Base-by-base conservation (phyloP, 352 stramenopile species). In the Phytophthora pisi region DNA sequence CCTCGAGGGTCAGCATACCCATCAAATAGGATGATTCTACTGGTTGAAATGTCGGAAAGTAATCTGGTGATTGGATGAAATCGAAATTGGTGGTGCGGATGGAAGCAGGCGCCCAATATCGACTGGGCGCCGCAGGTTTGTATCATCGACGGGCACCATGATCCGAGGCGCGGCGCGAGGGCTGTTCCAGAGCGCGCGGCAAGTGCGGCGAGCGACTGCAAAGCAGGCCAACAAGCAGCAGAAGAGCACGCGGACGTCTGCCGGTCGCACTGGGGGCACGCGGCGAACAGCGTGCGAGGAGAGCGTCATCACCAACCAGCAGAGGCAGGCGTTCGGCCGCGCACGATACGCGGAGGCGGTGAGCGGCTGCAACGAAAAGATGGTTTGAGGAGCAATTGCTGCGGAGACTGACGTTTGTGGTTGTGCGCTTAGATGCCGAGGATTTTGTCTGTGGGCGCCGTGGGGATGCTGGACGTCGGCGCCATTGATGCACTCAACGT, bases 261-360 rank as follows among this genome's bases (percentile, higher is more conserved):
- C 10, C n/a, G 42, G 30, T 10, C 53, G 30, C 6, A 2, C 40
- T 16, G 50, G 52, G 43, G 61, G 70, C 16, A 59, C 61, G 43
- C 60, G 63, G 28, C 60, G 58, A 26, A 69, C 11, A 31, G 74
- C 51, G 28, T 34, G 66, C 16, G 71, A 89, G 51, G 80, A 92
- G 64, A 81, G 74, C 70, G 42, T 75, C 43, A 72, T 89, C 16
- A 74, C 67, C 5, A 76, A 72, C 36, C 70, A 80, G 52, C 78
- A 90, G 67, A 73, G 71, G 53, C 67, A 76, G 36, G 64, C 68
- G n/a, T 90, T 92, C 31, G 84, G 84, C 8, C 77, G 79, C 50
- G 43, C 54, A 24, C 66, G 51, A 55, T 74, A 74, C 26, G 53
- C 56, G 8, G 77, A 79, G 11, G 66, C 62, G 65, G 81, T 92